These are phyloP conservation scores for Russula ochroleuca DNA, from an alignment of 768 basidiomycete genomes.

Conservation along the genomic window DNA sequence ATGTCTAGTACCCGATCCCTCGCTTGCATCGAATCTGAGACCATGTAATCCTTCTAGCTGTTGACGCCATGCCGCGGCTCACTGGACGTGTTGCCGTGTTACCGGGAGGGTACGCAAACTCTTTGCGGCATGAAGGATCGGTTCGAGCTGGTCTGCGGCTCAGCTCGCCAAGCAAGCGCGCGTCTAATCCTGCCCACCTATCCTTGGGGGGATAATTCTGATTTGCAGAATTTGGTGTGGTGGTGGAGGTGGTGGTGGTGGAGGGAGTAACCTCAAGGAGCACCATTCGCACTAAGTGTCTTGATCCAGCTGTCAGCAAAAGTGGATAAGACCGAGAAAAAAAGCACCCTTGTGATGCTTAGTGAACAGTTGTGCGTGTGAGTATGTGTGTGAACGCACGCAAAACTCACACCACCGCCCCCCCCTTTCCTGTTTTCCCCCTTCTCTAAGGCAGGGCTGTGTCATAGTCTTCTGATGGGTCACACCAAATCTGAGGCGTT, in stretches of 20 bases:
- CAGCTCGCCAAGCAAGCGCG: constrained; percentile 1
- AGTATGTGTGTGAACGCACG: neutral
- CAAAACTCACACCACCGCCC: neutral
- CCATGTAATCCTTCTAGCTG: neutral
- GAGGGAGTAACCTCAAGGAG: neutral
- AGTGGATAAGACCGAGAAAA: constrained; percentile 4
- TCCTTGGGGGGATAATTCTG: neutral
- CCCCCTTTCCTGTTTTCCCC: neutral
- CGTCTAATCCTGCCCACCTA: neutral
- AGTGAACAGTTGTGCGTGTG: neutral
- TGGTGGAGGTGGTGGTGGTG: neutral
- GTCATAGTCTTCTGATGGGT: constrained; percentile 1
- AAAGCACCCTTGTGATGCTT: neutral
- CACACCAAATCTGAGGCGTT: neutral
- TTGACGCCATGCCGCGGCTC: neutral
- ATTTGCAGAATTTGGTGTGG: neutral
- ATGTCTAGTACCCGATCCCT: neutral
- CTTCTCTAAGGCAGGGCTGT: constrained; percentile 9
- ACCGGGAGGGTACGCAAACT: neutral
- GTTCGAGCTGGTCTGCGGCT: constrained; percentile 14
- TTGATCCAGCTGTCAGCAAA: neutral
- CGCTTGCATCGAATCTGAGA: neutral
- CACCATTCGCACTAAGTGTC: neutral
- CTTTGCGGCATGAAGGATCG: no score
- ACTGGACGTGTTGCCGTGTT: neutral